Base-by-base conservation (phyloP, 768 basidiomycete species). In the Leccinum ochraceum region DNA sequence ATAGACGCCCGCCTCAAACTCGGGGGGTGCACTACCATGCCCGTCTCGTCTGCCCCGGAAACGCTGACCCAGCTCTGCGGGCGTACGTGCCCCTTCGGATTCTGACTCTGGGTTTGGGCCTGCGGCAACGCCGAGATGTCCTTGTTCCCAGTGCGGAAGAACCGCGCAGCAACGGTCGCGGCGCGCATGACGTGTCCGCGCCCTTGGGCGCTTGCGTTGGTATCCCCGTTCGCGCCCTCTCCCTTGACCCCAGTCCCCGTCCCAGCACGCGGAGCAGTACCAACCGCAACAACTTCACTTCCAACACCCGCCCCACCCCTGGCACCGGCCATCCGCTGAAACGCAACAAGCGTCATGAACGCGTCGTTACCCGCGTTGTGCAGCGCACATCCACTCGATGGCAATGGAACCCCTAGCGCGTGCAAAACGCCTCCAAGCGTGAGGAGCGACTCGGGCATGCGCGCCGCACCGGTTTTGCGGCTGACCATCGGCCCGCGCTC, bases 341-440 rank as follows among this genome's bases (percentile, higher is more conserved):
- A 77, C 13, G 79, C 83, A 46, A 89, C 83, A 30, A 94, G 80
- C 54, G 77, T 76, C 78, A 89, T 78, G 67, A 89, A 84, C 4
- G 92, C 88, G 62, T 90, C 87, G 71, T 94, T 94, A 14, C 91
- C 91, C n/a, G 91, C 77, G 67, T 92, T 92, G 70, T 89, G 84
- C 60, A 88, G 69, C 14, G 73, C 69, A 59, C 82, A 84, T 46
- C 44, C 44, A 20, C 4, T 46, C 11, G 20, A 20, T 0, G 44
- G 44, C 44, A 46, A 20, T 13, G 44, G 44, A 42, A 73, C 61
- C 17, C 81, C 79, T 37, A 90, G 78, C 4, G 88, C 87, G 57
- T 78, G 80, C n/a, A 93, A 72, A 42, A 90, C 73, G 63, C 80
- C 81, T 11, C 83, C 80, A 2, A 93, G 80, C 22, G 86, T 85